Evolutionary conservation across 164 flowering plant genomes (phyloP).

Genomic region (Buxus sempervirens): DNA sequence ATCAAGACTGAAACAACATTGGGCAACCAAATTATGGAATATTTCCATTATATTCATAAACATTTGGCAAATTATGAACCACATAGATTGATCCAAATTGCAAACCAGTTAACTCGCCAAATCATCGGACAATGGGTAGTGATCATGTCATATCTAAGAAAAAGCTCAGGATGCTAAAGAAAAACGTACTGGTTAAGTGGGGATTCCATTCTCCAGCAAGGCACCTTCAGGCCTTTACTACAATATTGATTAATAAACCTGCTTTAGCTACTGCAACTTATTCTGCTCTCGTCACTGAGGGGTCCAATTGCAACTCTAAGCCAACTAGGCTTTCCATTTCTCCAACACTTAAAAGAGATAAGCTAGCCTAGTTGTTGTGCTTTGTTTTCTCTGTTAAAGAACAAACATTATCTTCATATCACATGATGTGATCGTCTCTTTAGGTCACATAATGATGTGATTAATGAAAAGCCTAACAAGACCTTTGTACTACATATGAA

Average conservation of each 20-base stretch:
- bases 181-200: background rate
- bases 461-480: constrained; percentile 4
- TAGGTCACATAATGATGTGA: constrained; percentile 4
- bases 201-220: no score
- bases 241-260: background rate
- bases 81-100: no score
- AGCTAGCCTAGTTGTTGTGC: constrained; percentile 2
- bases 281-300: constrained; percentile 8
- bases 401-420: constrained; percentile 10
- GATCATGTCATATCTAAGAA: background rate
- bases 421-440: constrained; percentile 9
- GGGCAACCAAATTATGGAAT: no score
- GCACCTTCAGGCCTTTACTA: background rate
- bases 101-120: no score
- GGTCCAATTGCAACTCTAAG: constrained; percentile 11
- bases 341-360: constrained; percentile 2
- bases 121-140: background rate
- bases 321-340: constrained; percentile 2
- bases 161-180: background rate
- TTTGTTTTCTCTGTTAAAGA: constrained; percentile 6
- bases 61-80: no score
- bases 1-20: no score
- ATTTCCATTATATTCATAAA: no score
- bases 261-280: background rate
- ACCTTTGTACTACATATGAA: background rate